A percentile compares a stretch with the other conserved stretches of the same genome.
These are phyloP conservation scores for Sugiyamaella chiloensis DNA, from an alignment of 805 yeast species.

Conservation along the genomic window DNA sequence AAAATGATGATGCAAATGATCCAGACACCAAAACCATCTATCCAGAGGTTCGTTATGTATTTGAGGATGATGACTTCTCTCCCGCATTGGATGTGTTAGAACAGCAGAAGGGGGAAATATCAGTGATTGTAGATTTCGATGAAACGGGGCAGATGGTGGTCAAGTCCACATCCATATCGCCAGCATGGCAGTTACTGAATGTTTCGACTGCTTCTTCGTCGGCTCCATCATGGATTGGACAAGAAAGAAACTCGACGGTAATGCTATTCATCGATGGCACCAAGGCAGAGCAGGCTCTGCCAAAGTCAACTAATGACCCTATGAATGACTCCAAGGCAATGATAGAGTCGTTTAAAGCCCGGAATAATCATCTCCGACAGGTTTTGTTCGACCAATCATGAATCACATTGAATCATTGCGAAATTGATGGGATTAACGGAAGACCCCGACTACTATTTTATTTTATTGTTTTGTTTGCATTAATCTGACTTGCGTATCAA, in stretches of 20 bases:
- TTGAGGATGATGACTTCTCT: conserved; percentile 35
- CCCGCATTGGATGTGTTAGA: conserved; percentile 34
- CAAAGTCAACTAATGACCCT: neutral
- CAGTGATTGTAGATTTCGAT: conserved; percentile 38
- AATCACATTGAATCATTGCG: too few species aligned
- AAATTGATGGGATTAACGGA: too few species aligned
- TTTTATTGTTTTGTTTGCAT: too few species aligned
- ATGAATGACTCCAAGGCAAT: neutral
- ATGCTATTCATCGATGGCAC: conserved; percentile 14
- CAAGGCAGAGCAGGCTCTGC: neutral
- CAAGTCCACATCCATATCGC: conserved; percentile 34
- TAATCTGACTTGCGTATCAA: too few species aligned
- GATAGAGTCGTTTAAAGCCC: conserved; percentile 12
- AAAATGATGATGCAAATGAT: neutral
- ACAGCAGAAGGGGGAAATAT: conserved; percentile 30
- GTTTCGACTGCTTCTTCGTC: conserved; percentile 21
- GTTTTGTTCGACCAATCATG: neutral
- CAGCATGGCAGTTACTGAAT: conserved; percentile 37
- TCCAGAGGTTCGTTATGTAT: conserved; percentile 38
- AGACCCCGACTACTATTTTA: too few species aligned
- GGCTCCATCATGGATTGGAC: conserved; percentile 15
- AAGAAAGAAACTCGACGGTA: conserved; percentile 1
- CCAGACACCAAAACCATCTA: conserved; percentile 20
- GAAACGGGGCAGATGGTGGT: conserved; percentile 30
- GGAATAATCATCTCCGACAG: conserved; percentile 20